These are phyloP conservation scores for Cutaneotrichosporon mucoides DNA, from an alignment of 1,284 basidiomycete genomes.

Conservation along the genomic window DNA sequence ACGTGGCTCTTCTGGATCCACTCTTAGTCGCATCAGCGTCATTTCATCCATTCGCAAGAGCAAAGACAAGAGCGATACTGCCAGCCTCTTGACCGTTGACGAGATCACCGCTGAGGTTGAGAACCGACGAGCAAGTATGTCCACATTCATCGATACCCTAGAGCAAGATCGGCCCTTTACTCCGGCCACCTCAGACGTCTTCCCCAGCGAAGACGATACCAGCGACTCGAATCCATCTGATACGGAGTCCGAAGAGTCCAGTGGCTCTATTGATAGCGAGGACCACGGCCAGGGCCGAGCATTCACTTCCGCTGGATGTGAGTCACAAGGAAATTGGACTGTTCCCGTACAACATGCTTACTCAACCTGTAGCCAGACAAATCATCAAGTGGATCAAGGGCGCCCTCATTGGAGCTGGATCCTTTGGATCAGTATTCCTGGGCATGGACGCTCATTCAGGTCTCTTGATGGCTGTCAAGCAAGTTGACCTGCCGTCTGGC, in stretches of 20 bases:
- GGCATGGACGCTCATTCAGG: slow-evolving; percentile 96
- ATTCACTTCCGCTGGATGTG: slow-evolving; percentile 63
- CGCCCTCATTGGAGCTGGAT: slow-evolving; percentile 93
- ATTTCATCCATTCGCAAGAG: slow-evolving; percentile 72
- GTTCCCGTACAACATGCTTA: not conserved
- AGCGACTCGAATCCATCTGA: slow-evolving; percentile 46
- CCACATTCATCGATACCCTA: slow-evolving; percentile 34
- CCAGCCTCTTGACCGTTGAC: slow-evolving; percentile 90
- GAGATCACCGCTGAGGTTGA: slow-evolving; percentile 97
- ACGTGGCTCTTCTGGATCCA: slow-evolving; percentile 55
- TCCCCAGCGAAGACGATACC: slow-evolving; percentile 1
- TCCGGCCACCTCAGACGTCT: not conserved
- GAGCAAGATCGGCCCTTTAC: not conserved
- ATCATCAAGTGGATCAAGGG: slow-evolving; percentile 98
- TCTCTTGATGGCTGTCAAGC: slow-evolving; percentile 97
- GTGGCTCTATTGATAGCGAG: slow-evolving; percentile 43
- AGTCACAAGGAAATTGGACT: slow-evolving; percentile 23
- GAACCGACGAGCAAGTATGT: slow-evolving; percentile 61
- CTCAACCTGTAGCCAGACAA: slow-evolving; percentile 50
- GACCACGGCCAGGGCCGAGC: slow-evolving; percentile 54
- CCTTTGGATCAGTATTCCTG: slow-evolving; percentile 91
- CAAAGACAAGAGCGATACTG: slow-evolving; percentile 79
- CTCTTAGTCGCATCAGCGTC: slow-evolving; percentile 62
- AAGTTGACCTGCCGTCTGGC: slow-evolving; percentile 83
- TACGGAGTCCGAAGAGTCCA: slow-evolving; percentile 40